Base-by-base conservation (phyloP, 139 green algal species). In the Microglena sp. region DNA sequence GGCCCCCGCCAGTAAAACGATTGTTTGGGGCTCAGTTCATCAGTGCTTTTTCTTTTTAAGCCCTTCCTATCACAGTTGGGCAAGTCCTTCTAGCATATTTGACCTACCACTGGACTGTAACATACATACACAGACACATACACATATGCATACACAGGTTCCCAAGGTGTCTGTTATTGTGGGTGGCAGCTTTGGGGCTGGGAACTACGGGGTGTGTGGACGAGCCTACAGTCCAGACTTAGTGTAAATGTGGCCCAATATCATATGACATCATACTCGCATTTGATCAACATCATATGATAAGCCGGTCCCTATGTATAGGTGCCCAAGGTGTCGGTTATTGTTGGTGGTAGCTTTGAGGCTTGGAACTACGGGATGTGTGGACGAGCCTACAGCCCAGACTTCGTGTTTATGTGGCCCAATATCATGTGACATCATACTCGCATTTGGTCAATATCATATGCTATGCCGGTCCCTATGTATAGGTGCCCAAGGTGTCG, bases 291-390 rank as follows among this genome's bases (percentile, higher is more conserved):
- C n/a, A n/a, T n/a, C n/a, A n/a, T n/a, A n/a, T n/a, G n/a, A n/a
- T n/a, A n/a, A n/a, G n/a, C n/a, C n/a, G n/a, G n/a, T n/a, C n/a
- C n/a, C n/a, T n/a, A n/a, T n/a, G n/a, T n/a, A n/a, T 78, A 89
- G 81, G 90, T 96, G 33, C 91, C 91, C 6, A 96, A 96, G 72
- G 60, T 97, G 4, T 96, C 89, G 24, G 67, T 97, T 26, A 72
- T 96, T 5, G 72, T 96, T 11, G 91, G 91, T 32, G 90, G 87
- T 46, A 87, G 71, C 64, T 96, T 87, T 64, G 91, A 89, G 2
- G 91, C 91, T 22, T 91, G 91, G 46, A 96, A 97, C 79, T 97
- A 97, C 74, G 91, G 91, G 67, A 97, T 97, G 91, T 96, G 88
- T 70, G 91, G 91, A 1, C 86, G 92, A 15, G 90, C 91, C 33